A percentile compares a stretch with the other conserved stretches of the same genome.
phyloP scores from a whole-genome alignment of 805 yeast genomes.

The Kluyveromyces siamensis region DNA sequence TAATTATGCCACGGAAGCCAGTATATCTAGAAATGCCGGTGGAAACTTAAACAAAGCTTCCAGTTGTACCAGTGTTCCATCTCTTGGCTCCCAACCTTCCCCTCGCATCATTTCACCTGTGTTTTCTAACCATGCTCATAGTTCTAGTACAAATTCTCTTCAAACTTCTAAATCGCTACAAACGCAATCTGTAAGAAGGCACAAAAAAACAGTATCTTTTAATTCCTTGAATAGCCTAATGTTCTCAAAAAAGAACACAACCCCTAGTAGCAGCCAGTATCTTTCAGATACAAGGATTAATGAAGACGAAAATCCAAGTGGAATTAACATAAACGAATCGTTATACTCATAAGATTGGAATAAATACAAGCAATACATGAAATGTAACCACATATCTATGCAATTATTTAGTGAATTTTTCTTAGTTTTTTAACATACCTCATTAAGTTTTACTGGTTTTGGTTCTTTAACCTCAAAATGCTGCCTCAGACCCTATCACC shows the following conservation, averaged over 20 bases:
- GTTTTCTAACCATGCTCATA: constrained; percentile 3
- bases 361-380: not conserved
- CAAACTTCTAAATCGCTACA: constrained; percentile 3
- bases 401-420: not conserved
- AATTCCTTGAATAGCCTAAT: constrained; percentile 27
- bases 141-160: constrained; percentile 4
- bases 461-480: too few relatives aligned
- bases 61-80: constrained; percentile 9
- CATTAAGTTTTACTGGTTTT: not conserved
- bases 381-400: not conserved
- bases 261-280: constrained; percentile 14
- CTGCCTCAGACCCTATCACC: too few relatives aligned
- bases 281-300: constrained; percentile 24
- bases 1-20: constrained; percentile 3
- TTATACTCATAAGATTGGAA: constrained; percentile 15
- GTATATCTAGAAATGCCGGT: constrained; percentile 3
- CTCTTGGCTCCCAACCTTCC: constrained; percentile 1
- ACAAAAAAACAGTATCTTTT: constrained; percentile 27
- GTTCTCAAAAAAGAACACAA: constrained; percentile 25
- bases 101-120: constrained; percentile 2
- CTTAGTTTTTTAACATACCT: not conserved
- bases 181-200: constrained; percentile 24
- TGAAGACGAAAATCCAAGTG: constrained; percentile 18
- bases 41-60: constrained; percentile 8
- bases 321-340: constrained; percentile 23